phyloP scores from a whole-genome alignment of 2,329 filamentous ascomycete species.

The Trichophyton equinum region DNA sequence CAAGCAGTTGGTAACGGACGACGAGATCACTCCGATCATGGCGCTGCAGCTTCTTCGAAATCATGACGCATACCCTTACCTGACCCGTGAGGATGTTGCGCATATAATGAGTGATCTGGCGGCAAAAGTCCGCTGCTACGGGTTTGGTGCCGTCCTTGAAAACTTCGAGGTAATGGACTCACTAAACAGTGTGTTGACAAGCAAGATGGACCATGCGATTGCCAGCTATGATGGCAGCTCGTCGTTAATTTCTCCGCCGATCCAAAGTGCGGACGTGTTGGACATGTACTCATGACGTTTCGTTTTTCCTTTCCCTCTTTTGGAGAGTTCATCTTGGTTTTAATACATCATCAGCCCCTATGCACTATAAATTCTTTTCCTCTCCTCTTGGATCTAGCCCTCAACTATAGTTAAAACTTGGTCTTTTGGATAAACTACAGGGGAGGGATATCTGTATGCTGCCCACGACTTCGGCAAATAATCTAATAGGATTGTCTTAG shows the following conservation, averaged over 20 bases:
- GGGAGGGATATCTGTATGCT: background rate
- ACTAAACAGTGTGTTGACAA: conserved; percentile 55
- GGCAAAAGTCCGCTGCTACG: conserved; percentile 81
- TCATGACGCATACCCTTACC: conserved; percentile 54
- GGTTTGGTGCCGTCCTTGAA: conserved; percentile 59
- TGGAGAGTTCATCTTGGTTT: background rate
- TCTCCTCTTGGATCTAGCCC: too few relatives aligned
- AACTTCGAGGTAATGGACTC: conserved; percentile 59
- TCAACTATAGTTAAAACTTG: too few relatives aligned
- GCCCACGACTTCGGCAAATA: background rate
- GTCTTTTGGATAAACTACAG: background rate
- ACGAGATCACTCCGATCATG: conserved; percentile 83
- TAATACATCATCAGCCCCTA: background rate
- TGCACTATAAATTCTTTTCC: background rate
- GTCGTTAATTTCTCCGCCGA: background rate
- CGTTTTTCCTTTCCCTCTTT: background rate
- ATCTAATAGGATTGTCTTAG: background rate
- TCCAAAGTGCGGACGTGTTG: background rate
- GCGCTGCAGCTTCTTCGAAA: conserved; percentile 72
- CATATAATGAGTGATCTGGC: conserved; percentile 60
- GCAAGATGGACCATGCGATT: conserved; percentile 29
- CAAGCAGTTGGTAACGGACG: conserved; percentile 66
- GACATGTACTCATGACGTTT: conserved; percentile 13
- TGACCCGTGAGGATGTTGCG: conserved; percentile 57
- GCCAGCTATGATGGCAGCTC: background rate